Evolutionary conservation across 129 eudicot species (phyloP).

Genomic region (Artemisia tridentata): DNA sequence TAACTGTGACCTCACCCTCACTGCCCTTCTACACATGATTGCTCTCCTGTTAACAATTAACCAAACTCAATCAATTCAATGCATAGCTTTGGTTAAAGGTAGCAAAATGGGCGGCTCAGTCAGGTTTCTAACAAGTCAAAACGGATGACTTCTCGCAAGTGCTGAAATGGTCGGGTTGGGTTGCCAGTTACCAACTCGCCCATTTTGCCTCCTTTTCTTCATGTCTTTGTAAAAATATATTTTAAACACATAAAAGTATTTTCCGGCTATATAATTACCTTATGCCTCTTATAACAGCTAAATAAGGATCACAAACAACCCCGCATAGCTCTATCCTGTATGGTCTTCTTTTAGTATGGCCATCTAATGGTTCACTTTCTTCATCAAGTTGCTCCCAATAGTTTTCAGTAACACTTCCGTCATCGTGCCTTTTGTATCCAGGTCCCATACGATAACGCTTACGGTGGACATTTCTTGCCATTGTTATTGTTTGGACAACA

Average conservation of each 20-base stretch:
- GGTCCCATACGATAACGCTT: slow-evolving; percentile 91
- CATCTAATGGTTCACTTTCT: slow-evolving; percentile 60
- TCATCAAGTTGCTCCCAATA: slow-evolving; percentile 94
- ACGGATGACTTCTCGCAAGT: background rate
- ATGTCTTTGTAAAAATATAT: background rate
- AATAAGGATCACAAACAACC: slow-evolving; percentile 92
- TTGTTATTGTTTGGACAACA: slow-evolving; percentile 93
- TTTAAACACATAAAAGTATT: background rate
- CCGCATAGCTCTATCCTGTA: slow-evolving; percentile 94
- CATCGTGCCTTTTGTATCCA: slow-evolving; percentile 64
- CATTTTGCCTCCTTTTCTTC: slow-evolving; percentile 3
- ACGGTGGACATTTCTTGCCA: slow-evolving; percentile 93
- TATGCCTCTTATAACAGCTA: slow-evolving; percentile 95
- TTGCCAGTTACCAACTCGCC: background rate
- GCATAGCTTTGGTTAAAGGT: background rate
- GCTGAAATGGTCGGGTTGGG: background rate
- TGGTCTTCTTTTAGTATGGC: slow-evolving; percentile 60
- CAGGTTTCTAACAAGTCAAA: background rate
- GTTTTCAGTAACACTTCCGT: slow-evolving; percentile 73
- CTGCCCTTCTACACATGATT: slow-evolving; percentile 90
- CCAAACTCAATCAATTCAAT: background rate
- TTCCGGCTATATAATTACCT: slow-evolving; percentile 37
- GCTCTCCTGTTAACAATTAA: slow-evolving; percentile 66
- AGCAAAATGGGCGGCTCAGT: background rate
- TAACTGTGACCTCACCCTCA: slow-evolving; percentile 86